Percentiles rank a stretch among this genome's conserved stretches.
These are phyloP conservation scores for Calocera viscosa DNA, from an alignment of 768 basidiomycete genomes.

Conservation along the genomic window DNA sequence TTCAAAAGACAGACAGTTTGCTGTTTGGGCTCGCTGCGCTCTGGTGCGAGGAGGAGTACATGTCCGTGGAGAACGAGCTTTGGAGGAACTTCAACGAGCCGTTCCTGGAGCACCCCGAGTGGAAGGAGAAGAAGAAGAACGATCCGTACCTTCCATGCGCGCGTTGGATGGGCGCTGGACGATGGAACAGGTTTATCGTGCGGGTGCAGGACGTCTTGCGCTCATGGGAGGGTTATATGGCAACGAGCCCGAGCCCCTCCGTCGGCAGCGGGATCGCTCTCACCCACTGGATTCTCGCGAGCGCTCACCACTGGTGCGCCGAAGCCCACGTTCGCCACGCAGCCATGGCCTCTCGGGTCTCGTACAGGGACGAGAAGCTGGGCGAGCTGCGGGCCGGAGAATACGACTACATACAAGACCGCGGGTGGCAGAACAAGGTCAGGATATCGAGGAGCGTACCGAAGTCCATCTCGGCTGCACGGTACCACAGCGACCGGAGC, in stretches of 20 bases:
- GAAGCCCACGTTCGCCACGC: neutral
- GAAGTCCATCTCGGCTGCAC: neutral
- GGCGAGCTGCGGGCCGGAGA: neutral
- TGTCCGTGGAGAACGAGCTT: neutral
- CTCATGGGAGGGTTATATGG: neutral
- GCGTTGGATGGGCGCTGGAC: neutral
- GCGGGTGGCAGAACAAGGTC: neutral
- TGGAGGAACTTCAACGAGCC: neutral
- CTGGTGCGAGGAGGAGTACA: slow-evolving; percentile 5
- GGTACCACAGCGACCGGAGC: neutral
- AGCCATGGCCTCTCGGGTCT: neutral
- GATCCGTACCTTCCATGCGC: neutral
- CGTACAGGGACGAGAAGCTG: neutral
- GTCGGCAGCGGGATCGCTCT: neutral
- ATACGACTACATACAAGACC: slow-evolving; percentile 2
- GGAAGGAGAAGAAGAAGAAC: neutral
- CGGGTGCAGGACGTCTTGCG: neutral
- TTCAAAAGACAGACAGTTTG: neutral
- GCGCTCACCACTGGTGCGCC: neutral
- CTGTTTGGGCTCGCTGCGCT: neutral
- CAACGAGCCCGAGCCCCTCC: neutral
- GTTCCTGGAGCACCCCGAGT: neutral
- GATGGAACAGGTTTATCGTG: neutral
- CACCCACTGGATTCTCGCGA: slow-evolving; percentile 6
- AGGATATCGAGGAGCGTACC: neutral